Base-by-base conservation (phyloP, 352 stramenopile species). In the Blastocystis sp. region DNA sequence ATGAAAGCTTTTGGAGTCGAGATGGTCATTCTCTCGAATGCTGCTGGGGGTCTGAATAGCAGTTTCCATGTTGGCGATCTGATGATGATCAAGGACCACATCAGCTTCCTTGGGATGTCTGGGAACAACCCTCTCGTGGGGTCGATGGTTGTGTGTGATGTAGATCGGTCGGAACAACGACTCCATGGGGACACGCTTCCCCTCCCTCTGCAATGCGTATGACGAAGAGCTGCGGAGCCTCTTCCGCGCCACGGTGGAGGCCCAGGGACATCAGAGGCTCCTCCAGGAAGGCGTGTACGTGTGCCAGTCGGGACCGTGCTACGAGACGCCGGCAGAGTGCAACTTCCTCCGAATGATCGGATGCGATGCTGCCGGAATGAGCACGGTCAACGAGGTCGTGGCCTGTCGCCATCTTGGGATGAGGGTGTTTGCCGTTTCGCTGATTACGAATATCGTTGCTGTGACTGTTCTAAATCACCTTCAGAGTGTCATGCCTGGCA, bases 11-110 rank as follows among this genome's bases (percentile, higher is more conserved):
- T 98, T 4, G 94, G 95, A 64, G 96, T 98, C 87, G 95, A 98
- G 89, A 94, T 98, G 56, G 91, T 98, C 50, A 91, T 98, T 79
- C 93, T 98, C 41, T 98, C 96, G 23, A 98, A 98, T 91, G 96
- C 96, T 9, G 96, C 96, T 2, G 96, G 96, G 6, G 96, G 95
- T 53, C 90, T 98, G 34, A 98, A 98, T 91, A 92, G 92, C 0
- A 90, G 93, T 64, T 98, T 96, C 90, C 94, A 96, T 50, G 94
- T 98, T n/a, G 96, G 96, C 63, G 96, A 98, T 91, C 92, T 98
- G 34, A 97, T 98, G 91, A 94, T 97, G 90, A 94, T 98, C 90
- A 94, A 93, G 88, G 96, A 98, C 92, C 96, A 98, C 91, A 93
- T 98, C 53, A 97, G 97, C 70, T 93, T 98, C 37, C 90, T 90